Evolutionary conservation across 441 rosid species (phyloP), one percentile per base, ranked within the genome.

Genomic region (Pelargonium exstipulatum): DNA sequence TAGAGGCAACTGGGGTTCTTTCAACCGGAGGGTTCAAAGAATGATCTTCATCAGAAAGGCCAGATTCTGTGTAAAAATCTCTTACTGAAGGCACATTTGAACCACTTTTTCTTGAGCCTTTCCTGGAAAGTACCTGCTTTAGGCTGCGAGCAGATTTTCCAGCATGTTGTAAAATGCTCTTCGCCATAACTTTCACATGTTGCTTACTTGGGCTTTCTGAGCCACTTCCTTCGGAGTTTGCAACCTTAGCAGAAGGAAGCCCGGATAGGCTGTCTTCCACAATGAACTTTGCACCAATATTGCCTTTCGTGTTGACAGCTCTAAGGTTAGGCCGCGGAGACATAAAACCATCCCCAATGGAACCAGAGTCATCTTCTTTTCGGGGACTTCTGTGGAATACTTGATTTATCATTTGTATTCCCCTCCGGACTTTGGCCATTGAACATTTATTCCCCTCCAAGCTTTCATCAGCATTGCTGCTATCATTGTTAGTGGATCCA

Each of bases 71-170:
- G 57, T 46, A 53, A 45, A 63, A 64, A 60, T 85, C 87, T 46
- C 65, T 35, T 51, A 74, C 87, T 9, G 37, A 57, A 12, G 49
- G 78, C 1, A 26, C 45, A 13, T 78, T 60, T 60, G 78, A 42
- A 67, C 69, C 76, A 10, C 60, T 81, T 32, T 64, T 83, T 72
- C 71, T 76, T 26, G 90, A 86, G 26, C 89, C 92, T 85, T 85
- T 95, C 49, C 76, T 85, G 1, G 97, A 89, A 68, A 95, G 78
- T 0, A 24, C 88, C 53, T 89, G 84, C 78, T 85, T 94, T 40
- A 91, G 1, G 58, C 57, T 62, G 57, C 79, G 82, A 62, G 96
- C 96, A 48, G 89, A 88, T 40, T 83, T 87, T 74, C 68, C 98
- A 32, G 96, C 89, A 6, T 83, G 89, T 77, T 82, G 91, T 9